Percentiles rank a stretch among this genome's conserved stretches.
phyloP scores from a whole-genome alignment of 2,329 filamentous ascomycete genomes.

The Venturia carpophila region DNA sequence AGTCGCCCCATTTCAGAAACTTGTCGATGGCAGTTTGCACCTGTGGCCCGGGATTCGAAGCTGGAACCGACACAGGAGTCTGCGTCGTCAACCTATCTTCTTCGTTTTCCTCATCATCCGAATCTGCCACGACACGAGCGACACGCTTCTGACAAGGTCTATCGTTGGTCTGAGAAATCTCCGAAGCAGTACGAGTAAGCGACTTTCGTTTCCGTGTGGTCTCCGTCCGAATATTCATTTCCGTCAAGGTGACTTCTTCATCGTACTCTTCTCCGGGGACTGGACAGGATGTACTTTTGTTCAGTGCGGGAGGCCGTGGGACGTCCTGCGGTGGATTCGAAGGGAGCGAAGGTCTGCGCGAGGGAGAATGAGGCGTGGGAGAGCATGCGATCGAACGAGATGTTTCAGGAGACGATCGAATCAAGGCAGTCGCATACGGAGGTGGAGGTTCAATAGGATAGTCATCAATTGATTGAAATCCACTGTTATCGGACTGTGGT shows the following conservation, averaged over 20 bases:
- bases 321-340: not conserved
- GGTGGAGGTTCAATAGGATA: slow-evolving; percentile 18
- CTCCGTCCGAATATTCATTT: not conserved
- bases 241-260: slow-evolving; percentile 9
- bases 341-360: not conserved
- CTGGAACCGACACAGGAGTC: slow-evolving; percentile 1
- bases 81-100: slow-evolving; percentile 1
- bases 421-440: slow-evolving; percentile 15
- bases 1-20: slow-evolving; percentile 6
- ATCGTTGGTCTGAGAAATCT: slow-evolving; percentile 8
- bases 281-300: not conserved
- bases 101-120: slow-evolving; percentile 15
- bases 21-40: not conserved
- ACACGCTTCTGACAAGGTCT: not conserved
- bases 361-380: not conserved
- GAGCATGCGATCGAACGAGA: not conserved
- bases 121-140: slow-evolving; percentile 16
- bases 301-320: not conserved
- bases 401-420: not conserved
- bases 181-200: slow-evolving; percentile 12
- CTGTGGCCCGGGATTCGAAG: not conserved
- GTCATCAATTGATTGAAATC: slow-evolving; percentile 17
- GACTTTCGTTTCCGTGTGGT: slow-evolving; percentile 14
- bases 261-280: not conserved
- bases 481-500: not conserved